Evolutionary conservation across 2,329 filamentous ascomycete species (phyloP).

Genomic region (Fusarium gaditjirri): DNA sequence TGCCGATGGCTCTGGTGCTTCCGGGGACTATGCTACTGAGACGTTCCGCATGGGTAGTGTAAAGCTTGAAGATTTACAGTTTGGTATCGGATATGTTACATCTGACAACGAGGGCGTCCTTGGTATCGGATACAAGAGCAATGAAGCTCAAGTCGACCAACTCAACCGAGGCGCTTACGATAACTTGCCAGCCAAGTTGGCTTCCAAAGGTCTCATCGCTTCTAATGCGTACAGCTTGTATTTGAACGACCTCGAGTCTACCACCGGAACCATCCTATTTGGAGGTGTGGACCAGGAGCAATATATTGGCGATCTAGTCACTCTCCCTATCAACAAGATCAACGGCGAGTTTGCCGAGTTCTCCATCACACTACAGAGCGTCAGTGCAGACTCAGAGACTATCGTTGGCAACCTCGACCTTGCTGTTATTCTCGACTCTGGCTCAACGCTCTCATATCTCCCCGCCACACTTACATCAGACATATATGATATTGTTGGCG

Average conservation of each 20-base stretch:
- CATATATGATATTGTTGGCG: slow-evolving; percentile 69
- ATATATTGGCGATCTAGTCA: slow-evolving; percentile 70
- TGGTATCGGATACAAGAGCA: slow-evolving; percentile 83
- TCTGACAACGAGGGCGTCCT: slow-evolving; percentile 76
- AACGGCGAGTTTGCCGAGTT: slow-evolving; percentile 69
- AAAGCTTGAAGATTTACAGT: slow-evolving; percentile 69
- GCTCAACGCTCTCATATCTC: slow-evolving; percentile 74
- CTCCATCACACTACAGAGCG: slow-evolving; percentile 72
- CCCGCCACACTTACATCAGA: slow-evolving; percentile 64
- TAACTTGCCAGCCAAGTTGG: slow-evolving; percentile 76
- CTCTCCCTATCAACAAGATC: slow-evolving; percentile 71
- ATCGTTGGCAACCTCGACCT: slow-evolving; percentile 63
- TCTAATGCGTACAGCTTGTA: slow-evolving; percentile 79
- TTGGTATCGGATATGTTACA: slow-evolving; percentile 76
- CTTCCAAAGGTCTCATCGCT: slow-evolving; percentile 67
- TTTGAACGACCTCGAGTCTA: slow-evolving; percentile 76
- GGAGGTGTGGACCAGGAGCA: slow-evolving; percentile 77
- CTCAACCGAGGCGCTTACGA: slow-evolving; percentile 66
- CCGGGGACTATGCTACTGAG: slow-evolving; percentile 84
- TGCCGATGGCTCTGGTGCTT: slow-evolving; percentile 80
- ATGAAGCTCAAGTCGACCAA: slow-evolving; percentile 78
- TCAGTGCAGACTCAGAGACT: slow-evolving; percentile 57
- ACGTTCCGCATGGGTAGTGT: slow-evolving; percentile 69
- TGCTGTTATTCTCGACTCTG: slow-evolving; percentile 76
- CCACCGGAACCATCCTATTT: slow-evolving; percentile 75